Base-by-base conservation (phyloP, 441 rosid genomes). In the Pelargonium fulgidum region DNA sequence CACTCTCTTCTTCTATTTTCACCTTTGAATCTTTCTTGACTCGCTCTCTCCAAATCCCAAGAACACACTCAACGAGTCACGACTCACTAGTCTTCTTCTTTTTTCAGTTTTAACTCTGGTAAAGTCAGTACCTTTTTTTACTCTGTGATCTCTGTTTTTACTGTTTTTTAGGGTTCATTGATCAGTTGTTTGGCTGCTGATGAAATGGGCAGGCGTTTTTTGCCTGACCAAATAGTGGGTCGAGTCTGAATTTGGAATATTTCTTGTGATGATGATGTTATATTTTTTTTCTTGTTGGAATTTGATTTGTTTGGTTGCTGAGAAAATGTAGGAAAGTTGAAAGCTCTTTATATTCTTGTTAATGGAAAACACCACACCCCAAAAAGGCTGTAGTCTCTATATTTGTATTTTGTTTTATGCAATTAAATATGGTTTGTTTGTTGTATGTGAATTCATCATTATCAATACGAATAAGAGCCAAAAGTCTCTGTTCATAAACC, bases 161-260 rank as follows among this genome's bases (percentile, higher is more conserved):
- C 33, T 59, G 63, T 20, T 59, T 59, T 59, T 59, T 58, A 59
- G 63, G 63, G 63, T 59, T 59, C 63, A 59, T 59, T 59, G 33
- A 20, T 58, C 26, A 17, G 33, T 59, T 59, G 29, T 7, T 59
- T 19, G 33, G 63, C 33, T 59, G 63, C 63, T 59, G 63, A 59
- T 33, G 10, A 59, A 59, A 58, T 59, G 63, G 29, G 33, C 22
- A 19, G 24, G 63, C 33, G 24, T 9, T 59, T 59, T 59, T 20
- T 19, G 63, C 33, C 33, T 26, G 3, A 1, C 63, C 63, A 59
- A 59, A 59, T 20, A 10, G 63, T 8, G 63, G 33, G 63, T 20
- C 14, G 33, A 10, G 9, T 19, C 63, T 59, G 33, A 59, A 59
- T 9, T 59, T 59, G 10, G 63, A 19, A 59, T 59, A 59, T 19